Evolutionary conservation across 495 filamentous ascomycete species (phyloP), one percentile per base, ranked within the genome.

Genomic region (Chaetomium cochliodes): DNA sequence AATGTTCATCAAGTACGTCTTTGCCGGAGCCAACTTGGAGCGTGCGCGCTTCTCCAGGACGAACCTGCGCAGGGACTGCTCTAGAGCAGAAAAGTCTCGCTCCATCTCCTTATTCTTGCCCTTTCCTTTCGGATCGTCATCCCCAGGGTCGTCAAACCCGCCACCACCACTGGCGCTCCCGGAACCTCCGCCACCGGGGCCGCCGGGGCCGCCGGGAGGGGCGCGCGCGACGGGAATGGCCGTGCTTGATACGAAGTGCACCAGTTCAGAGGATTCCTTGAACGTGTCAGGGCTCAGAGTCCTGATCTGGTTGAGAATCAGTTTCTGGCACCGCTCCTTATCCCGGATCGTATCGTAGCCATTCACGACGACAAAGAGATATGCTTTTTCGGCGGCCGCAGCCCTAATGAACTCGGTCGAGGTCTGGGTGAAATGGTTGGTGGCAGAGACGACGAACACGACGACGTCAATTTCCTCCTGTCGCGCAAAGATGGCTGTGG

Each of bases 401-500:
- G 93, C 93, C 79, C 90, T 87, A 65, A 98, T 97, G 73, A 98
- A 98, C 66, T 98, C 92, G 73, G 92, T 97, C 13, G 96, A 93
- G 4, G 93, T 94, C 55, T 92, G 85, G 2, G 94, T 98, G 74
- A 98, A 98, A 74, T 97, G 96, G 69, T 98, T 98, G 46, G 92
- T 92, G 16, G 96, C 94, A 39, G 92, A 96, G 13, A 98, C 96
- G 26, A 98, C 94, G 65, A 98, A 98, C 1, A 98, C 94, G 23
- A 98, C 96, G 5, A 98, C 94, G 76, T 98, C 94, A 63, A 98
- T 98, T 76, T 98, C 94, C 74, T 98, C 94, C 75, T 98, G 93
- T 46, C 94, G 83, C 30, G 94, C 94, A 76, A 98, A 98, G 13
- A 97, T 88, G 9, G 96, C 94, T 0, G 94, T 98, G 1, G 94